Conservation (phyloP, 2,329 filamentous ascomycete species). For the Keithomyces neogunnii region DNA sequence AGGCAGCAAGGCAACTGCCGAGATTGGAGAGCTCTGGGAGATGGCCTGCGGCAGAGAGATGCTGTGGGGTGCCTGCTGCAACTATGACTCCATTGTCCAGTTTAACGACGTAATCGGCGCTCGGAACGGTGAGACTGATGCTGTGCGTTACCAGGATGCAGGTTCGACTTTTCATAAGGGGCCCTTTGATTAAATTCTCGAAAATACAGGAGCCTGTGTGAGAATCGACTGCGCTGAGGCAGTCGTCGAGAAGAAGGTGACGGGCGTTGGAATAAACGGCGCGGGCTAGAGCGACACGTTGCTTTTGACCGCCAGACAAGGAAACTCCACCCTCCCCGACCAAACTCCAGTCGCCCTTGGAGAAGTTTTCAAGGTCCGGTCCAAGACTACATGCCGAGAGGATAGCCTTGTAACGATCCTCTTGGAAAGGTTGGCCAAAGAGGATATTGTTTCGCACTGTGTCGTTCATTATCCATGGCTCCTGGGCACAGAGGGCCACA, state of each 20-base stretch:
- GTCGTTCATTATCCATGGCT: constrained; percentile 93
- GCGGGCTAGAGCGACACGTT: constrained; percentile 88
- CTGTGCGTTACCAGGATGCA: constrained; percentile 97
- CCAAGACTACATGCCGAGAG: constrained; percentile 86
- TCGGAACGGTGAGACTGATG: constrained; percentile 74
- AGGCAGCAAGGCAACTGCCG: too few relatives aligned
- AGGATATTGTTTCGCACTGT: constrained; percentile 95
- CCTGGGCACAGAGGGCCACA: constrained; percentile 92
- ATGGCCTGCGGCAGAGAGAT: constrained; percentile 74
- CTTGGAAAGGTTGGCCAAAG: constrained; percentile 73
- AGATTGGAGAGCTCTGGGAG: too few relatives aligned
- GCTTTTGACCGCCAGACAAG: constrained; percentile 93
- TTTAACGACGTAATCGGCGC: constrained; percentile 71
- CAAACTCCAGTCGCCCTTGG: constrained; percentile 83
- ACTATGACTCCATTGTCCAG: constrained; percentile 79
- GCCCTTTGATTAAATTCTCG: constrained; percentile 80
- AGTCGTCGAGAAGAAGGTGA: constrained; percentile 91
- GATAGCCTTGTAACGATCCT: constrained; percentile 77
- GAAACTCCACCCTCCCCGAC: constrained; percentile 97
- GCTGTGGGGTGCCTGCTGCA: constrained; percentile 65
- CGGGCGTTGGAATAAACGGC: constrained; percentile 93
- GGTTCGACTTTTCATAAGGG: constrained; percentile 79
- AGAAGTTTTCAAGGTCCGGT: constrained; percentile 84
- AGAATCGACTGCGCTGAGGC: constrained; percentile 91
- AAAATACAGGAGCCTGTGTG: constrained; percentile 99